Conservation (phyloP, 257 asterid genomes). For the Penstemon barbatus region DNA sequence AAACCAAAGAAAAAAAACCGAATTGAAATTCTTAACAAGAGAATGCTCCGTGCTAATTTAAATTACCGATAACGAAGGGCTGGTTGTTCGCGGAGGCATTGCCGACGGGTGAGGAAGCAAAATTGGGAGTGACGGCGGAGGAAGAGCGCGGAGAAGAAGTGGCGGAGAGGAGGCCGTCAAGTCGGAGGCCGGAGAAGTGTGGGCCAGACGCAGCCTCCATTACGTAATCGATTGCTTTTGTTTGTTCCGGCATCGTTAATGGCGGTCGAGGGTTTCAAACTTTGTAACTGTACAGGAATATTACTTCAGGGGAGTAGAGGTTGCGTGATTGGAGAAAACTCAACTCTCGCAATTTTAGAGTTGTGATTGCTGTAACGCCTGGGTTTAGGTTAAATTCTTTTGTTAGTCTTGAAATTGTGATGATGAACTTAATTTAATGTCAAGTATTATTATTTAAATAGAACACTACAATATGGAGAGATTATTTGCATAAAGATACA, state of each 20-base stretch:
- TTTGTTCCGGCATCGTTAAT: constrained; percentile 52
- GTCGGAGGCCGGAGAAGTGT: constrained; percentile 91
- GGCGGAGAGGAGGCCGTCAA: constrained; percentile 53
- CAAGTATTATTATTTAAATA: too few relatives aligned
- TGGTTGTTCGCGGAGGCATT: constrained; percentile 59
- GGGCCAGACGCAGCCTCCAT: constrained; percentile 95
- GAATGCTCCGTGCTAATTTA: background rate
- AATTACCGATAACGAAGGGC: constrained; percentile 93
- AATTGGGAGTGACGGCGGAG: constrained; percentile 35
- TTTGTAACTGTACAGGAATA: background rate
- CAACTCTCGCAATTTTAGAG: background rate
- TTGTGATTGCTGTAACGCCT: background rate
- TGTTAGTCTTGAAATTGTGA: too few relatives aligned
- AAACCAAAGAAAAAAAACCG: background rate
- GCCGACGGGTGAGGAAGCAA: constrained; percentile 33
- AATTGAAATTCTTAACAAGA: constrained; percentile 1
- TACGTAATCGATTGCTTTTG: constrained; percentile 71
- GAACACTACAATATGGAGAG: too few relatives aligned
- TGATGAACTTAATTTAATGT: too few relatives aligned
- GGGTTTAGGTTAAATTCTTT: too few relatives aligned
- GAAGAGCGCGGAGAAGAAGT: constrained; percentile 59
- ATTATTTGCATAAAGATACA: too few relatives aligned
- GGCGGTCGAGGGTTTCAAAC: constrained; percentile 9
- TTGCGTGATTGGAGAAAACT: constrained; percentile 2
- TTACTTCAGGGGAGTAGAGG: background rate